Evolutionary conservation across 2,329 filamentous ascomycete genomes (phyloP), one percentile per base, ranked within the genome.

Genomic region (Didymella segeticola): DNA sequence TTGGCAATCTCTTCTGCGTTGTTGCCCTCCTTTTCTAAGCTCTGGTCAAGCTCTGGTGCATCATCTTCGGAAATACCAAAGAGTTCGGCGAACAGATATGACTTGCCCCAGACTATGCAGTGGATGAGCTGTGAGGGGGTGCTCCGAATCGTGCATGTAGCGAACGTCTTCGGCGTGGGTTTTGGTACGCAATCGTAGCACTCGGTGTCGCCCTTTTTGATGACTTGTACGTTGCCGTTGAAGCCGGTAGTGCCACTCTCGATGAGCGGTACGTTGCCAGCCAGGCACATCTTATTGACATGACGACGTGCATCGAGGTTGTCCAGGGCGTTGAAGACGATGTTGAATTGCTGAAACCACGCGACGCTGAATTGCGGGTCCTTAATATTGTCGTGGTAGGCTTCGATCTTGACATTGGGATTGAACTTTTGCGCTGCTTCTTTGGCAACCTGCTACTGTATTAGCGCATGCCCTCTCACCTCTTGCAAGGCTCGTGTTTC

Each of bases 81-180:
- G 7, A 99, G 87, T 74, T 99, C 95, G 62, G 91, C 95, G 56
- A 99, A 84, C 8, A 99, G 82, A 73, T 98, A 99, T 73, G 92
- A 96, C 78, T 98, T 99, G 17, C 86, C 93, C 95, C 95, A 99
- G 2, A 99, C 93, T 57, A 99, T 99, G 78, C 95, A 98, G 77
- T 99, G 95, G 36, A 99, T 98, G 0, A 93, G 91, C 68, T 98
- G 93, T 61, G 90, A 96, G 0, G 95, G 95, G 0, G 93, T 99
- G 74, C 91, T 97, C 73, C 95, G 86, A 66, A 99, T 98, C 1
- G 95, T 99, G 78, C 95, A 99, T 34, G 98, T 93, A 1, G 95
- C 93, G 69, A 96, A 98, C 1, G 89, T 89, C 73, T 96, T 98
- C 5, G 93, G 93, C 1, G 89, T 86, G 56, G 93, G 89, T 75